A percentile compares a stretch with the other conserved stretches of the same genome.
These are phyloP conservation scores for Terana coerulea DNA, from an alignment of 768 basidiomycete genomes.

Conservation along the genomic window DNA sequence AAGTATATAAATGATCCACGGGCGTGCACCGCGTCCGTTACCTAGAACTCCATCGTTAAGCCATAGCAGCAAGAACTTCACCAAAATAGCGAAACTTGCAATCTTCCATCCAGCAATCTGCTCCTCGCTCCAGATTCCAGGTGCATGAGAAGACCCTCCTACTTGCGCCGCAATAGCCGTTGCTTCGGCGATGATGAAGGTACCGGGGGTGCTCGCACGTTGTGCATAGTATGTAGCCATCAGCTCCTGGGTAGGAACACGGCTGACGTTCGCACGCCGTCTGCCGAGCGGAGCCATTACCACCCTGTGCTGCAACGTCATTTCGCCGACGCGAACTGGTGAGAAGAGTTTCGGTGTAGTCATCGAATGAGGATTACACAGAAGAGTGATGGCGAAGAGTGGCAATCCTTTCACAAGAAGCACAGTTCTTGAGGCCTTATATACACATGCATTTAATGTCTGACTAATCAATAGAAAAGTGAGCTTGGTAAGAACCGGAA, in stretches of 20 bases:
- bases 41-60: slow-evolving; percentile 40
- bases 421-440: too few species aligned
- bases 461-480: too few species aligned
- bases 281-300: slow-evolving; percentile 54
- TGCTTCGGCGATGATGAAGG: slow-evolving; percentile 54
- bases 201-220: slow-evolving; percentile 43
- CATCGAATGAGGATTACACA: neutral
- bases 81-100: slow-evolving; percentile 51
- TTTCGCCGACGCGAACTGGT: slow-evolving; percentile 40
- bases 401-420: too few species aligned
- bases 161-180: slow-evolving; percentile 48
- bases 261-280: slow-evolving; percentile 31
- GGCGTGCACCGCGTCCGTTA: slow-evolving; percentile 53
- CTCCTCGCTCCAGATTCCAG: slow-evolving; percentile 60
- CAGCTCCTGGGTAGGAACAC: slow-evolving; percentile 33
- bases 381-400: too few species aligned
- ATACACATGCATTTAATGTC: too few species aligned
- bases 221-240: slow-evolving; percentile 45
- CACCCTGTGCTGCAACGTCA: slow-evolving; percentile 44
- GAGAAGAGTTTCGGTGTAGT: slow-evolving; percentile 35
- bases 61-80: slow-evolving; percentile 55
- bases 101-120: slow-evolving; percentile 52
- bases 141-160: slow-evolving; percentile 45
- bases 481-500: too few species aligned
- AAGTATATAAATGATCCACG: slow-evolving; percentile 46